Evolutionary conservation across 495 filamentous ascomycete species (phyloP), one percentile per base, ranked within the genome.

Genomic region (Penicillium chermesinum): DNA sequence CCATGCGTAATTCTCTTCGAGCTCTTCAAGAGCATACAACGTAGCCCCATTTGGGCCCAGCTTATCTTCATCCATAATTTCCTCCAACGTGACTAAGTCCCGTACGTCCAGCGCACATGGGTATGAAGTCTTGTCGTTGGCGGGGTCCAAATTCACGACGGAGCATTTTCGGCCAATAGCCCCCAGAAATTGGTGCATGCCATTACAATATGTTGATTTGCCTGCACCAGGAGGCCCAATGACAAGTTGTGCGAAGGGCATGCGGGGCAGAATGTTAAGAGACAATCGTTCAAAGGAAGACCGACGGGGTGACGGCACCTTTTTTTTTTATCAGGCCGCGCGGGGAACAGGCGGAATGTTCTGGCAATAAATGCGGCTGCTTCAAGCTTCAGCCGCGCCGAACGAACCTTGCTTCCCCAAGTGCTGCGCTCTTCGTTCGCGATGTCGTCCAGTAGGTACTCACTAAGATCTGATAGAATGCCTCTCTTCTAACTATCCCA

Each of bases 171-270:
- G 85, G 34, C 88, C 88, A 60, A 98, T 95, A 41, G 93, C 91
- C 46, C 81, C 81, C 74, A 96, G 84, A 76, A 96, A 97, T 71
- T 98, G 93, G 56, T 95, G 88, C 88, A 98, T 95, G 54, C 93
- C 93, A 80, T 96, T 86, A 76, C 90, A 96, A 66, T 94, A 96
- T 5, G 93, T 98, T 38, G 90, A 95, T 70, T 98, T 98, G 14
- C 93, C 93, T 18, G 91, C 81, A 51, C 93, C 93, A 7, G 93
- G 91, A 19, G 91, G 89, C 10, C 93, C 93, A 48, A 96, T 85
- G 10, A 96, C 84, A 18, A 98, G 80, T 70, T 93, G 86, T 39
- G 79, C 75, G 51, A 81, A 82, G 6, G 79, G 80, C 79, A 83
- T 84, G 25, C 18, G 49, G 51, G 30, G 10, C n/a, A n/a, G n/a